phyloP scores from a whole-genome alignment of 331 rosid genomes.

The Prunus yedoensis region DNA sequence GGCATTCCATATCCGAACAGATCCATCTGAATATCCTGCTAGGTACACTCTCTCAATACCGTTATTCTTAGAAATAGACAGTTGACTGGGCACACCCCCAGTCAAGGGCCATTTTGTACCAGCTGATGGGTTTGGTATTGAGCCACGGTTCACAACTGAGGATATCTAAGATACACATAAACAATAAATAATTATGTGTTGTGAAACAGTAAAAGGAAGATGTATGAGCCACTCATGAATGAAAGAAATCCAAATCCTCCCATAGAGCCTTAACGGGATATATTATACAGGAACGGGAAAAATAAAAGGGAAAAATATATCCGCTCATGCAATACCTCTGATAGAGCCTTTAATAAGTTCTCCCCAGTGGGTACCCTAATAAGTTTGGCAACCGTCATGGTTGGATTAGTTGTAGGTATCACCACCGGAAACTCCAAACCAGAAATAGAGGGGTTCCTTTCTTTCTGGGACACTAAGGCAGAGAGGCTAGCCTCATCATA shows the following conservation, averaged over 20 bases:
- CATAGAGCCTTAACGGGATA: background rate
- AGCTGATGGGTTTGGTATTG: slow-evolving; percentile 37
- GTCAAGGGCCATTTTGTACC: slow-evolving; percentile 83
- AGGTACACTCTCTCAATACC: slow-evolving; percentile 58
- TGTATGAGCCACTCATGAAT: background rate
- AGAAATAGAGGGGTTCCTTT: slow-evolving; percentile 43
- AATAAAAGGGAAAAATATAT: background rate
- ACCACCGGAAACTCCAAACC: slow-evolving; percentile 68
- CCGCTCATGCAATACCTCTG: slow-evolving; percentile 50
- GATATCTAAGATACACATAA: slow-evolving; percentile 46
- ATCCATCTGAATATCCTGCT: slow-evolving; percentile 85
- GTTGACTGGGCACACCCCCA: slow-evolving; percentile 79
- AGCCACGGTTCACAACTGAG: slow-evolving; percentile 46
- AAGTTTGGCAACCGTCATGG: slow-evolving; percentile 71
- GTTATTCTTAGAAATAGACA: slow-evolving; percentile 46
- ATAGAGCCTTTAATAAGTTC: slow-evolving; percentile 45
- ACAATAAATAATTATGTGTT: slow-evolving; percentile 13
- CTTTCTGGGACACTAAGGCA: slow-evolving; percentile 55
- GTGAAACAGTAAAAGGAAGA: background rate
- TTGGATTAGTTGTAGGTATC: slow-evolving; percentile 70
- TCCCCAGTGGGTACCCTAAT: slow-evolving; percentile 48
- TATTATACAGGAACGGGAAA: no score
- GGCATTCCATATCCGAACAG: slow-evolving; percentile 79
- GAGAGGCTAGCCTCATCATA: slow-evolving; percentile 61
- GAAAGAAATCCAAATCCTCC: background rate